Base-by-base conservation (phyloP, 768 basidiomycete species). In the Cytidiella melzeri region DNA sequence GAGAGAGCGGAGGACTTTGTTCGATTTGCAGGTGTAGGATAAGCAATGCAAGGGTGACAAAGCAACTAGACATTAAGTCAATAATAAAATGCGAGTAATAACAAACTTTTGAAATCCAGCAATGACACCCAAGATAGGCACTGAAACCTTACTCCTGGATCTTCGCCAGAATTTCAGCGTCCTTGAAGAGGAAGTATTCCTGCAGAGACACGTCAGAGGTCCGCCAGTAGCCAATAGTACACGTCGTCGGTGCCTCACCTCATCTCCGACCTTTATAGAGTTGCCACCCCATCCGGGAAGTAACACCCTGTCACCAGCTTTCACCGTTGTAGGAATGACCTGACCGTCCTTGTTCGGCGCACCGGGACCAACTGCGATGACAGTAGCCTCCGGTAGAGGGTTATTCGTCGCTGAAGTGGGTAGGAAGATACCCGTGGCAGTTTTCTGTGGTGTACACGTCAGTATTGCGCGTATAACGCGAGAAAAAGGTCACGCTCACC, bases 201-300 rank as follows among this genome's bases (percentile, higher is more conserved):
- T 97, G 38, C 18, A 27, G 12, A 4, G 21, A 34, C 53, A 40
- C 41, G 39, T 42, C 45, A 45, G 55, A 24, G 21, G 55, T 38
- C 21, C n/a, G 10, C 11, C 30, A 43, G 6, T 5, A 26, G 3
- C 38, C 15, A 38, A 25, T 19, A 15, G n/a, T n/a, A 30, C 20
- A 3, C 18, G 21, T 39, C 21, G 25, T 48, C 27, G 41, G 40
- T 34, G 10, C 77, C 87, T 52, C 61, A 92, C 95, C 66, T 97
- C 94, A 21, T 98, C 96, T 36, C 93, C 94, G 42, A 98, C 81
- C 72, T 99, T 99, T 69, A 99, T 92, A 13, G 89, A 66, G 63
- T 84, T 93, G 10, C 96, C 96, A 45, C 96, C 96, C 90, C 95
- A 99, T 4, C 90, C 91, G 11, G 96, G 95, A 3, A 99, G 73